A percentile compares a stretch with the other conserved stretches of the same genome.
These are phyloP conservation scores for Hydnum rufescens DNA, from an alignment of 768 basidiomycete genomes.

Conservation along the genomic window DNA sequence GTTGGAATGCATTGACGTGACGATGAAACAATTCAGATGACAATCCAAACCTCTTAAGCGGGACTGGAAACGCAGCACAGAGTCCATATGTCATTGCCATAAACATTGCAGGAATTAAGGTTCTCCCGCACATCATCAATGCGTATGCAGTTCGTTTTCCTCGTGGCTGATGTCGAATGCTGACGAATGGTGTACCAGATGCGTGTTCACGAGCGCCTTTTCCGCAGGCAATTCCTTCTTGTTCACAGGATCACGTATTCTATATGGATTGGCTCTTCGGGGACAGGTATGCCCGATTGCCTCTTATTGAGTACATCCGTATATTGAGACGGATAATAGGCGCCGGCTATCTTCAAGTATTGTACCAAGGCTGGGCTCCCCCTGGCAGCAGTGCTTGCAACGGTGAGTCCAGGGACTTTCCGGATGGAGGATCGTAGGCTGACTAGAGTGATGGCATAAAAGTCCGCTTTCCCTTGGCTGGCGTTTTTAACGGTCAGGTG, in stretches of 20 bases:
- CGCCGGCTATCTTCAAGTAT: no score
- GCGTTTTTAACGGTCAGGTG: constrained; percentile 53
- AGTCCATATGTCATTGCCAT: constrained; percentile 81
- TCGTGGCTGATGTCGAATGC: constrained; percentile 20
- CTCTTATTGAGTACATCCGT: no score
- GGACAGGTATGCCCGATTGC: no score
- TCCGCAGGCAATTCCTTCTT: constrained; percentile 12
- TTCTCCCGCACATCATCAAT: constrained; percentile 50
- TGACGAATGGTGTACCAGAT: no score
- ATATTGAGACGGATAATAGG: no score
- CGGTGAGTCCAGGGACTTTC: no score
- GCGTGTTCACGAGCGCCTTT: constrained; percentile 30
- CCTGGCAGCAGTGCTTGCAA: constrained; percentile 19
- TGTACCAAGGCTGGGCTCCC: no score
- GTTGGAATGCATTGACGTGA: not conserved
- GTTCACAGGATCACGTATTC: constrained; percentile 13
- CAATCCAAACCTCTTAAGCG: constrained; percentile 17
- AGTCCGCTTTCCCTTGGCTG: constrained; percentile 27
- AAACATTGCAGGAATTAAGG: constrained; percentile 42
- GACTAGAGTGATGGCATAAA: no score
- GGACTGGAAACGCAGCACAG: constrained; percentile 42
- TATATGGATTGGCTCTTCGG: constrained; percentile 22
- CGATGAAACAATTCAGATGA: no score
- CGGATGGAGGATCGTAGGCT: no score
- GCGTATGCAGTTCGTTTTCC: constrained; percentile 44